Base-by-base conservation (phyloP, 179 eudicot genomes). In the Beta lomatogona region DNA sequence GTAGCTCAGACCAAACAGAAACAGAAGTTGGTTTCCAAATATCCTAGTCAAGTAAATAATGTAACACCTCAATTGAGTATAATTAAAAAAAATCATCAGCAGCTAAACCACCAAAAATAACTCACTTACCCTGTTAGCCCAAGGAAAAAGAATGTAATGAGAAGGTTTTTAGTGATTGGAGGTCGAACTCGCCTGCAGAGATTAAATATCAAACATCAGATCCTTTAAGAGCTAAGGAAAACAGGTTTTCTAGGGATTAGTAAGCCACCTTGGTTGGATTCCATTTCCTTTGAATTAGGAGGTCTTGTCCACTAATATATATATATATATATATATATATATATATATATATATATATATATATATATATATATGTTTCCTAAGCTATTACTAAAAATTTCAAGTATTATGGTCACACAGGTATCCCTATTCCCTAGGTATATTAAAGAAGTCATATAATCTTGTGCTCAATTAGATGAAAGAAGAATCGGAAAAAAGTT, bases 11-110 rank as follows among this genome's bases (percentile, higher is more conserved):
- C 99, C 99, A 86, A 92, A 85, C 79, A 94, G 92, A 88, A 95
- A 95, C 86, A 95, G 86, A 82, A 95, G 96, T 85, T 95, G 99
- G 83, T 95, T 95, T 77, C 97, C 98, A 64, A 92, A 95, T 81
- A 95, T 91, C 89, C 99, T 95, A 85, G 75, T 85, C 80, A 82
- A 41, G n/a, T 12, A 48, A 76, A 65, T 18, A 79, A 80, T 71
- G 58, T 13, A 53, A 67, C 53, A 22, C 67, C 46, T 67, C 44
- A 78, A 71, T 19, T 53, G 31, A 77, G 4, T 9, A 19, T 4
- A n/a, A 36, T 16, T 31, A 73, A 45, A 25, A 55, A 59, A 77
- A n/a, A 57, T 71, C n/a, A 71, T 73, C 61, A 3, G 4, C 10
- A 79, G 9, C 41, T 36, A 69, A n/a, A 65, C 41, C 61, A 55